Evolutionary conservation across 345 rosid genomes (phyloP).

Genomic region (Camelina laxa): DNA sequence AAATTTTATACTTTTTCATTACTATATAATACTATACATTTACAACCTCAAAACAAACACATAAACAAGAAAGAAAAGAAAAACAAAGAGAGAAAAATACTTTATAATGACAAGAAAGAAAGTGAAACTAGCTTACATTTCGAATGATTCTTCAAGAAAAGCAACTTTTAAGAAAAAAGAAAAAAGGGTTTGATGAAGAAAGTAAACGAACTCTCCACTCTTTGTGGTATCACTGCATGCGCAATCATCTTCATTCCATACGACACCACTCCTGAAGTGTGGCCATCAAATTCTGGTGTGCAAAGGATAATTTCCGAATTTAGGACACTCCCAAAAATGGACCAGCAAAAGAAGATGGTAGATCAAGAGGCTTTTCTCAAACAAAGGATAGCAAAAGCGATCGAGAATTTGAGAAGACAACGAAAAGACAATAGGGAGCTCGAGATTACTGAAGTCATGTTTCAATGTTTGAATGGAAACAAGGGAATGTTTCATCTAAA

Average conservation of each 20-base stretch:
- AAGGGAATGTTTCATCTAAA: slow-evolving; percentile 23
- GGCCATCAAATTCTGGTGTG: slow-evolving; percentile 14
- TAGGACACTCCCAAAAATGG: slow-evolving; percentile 39
- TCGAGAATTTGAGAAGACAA: slow-evolving; percentile 17
- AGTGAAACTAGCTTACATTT: slow-evolving; percentile 44
- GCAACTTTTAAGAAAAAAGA: slow-evolving; percentile 37
- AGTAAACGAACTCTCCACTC: slow-evolving; percentile 25
- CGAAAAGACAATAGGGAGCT: slow-evolving; percentile 35
- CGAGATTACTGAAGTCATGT: slow-evolving; percentile 48
- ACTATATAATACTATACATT: slow-evolving; percentile 5
- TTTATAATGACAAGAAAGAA: slow-evolving; percentile 42
- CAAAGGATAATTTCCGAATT: slow-evolving; percentile 37
- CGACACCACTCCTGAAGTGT: slow-evolving; percentile 34
- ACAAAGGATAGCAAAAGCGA: slow-evolving; percentile 33
- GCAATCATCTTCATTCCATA: neutral
- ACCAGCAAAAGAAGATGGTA: slow-evolving; percentile 43
- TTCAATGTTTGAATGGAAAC: slow-evolving; percentile 28
- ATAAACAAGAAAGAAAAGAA: neutral
- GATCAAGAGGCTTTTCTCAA: slow-evolving; percentile 41
- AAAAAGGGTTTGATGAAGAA: slow-evolving; percentile 48
- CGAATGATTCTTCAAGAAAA: slow-evolving; percentile 41
- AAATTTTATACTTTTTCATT: neutral
- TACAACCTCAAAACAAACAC: neutral
- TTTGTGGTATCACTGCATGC: neutral
- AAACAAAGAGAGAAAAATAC: neutral